Percentiles rank a stretch among this genome's conserved stretches.
phyloP scores from a whole-genome alignment of 495 filamentous ascomycete species.

The Annulohypoxylon nitens region DNA sequence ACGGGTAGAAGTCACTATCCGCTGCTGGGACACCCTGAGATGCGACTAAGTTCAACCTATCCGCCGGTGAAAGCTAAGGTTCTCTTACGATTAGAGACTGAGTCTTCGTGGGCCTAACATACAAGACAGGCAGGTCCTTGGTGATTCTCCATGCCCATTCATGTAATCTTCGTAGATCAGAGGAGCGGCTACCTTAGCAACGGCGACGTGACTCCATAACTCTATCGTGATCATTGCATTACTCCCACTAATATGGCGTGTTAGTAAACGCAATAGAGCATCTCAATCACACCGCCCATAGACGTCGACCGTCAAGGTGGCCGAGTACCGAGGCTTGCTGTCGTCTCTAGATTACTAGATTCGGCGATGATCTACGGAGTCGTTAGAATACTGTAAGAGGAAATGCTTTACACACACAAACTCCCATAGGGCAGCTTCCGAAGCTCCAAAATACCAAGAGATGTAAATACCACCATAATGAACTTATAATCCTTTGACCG shows the following conservation, averaged over 20 bases:
- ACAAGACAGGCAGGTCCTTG: background rate
- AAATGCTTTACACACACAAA: slow-evolving; percentile 1
- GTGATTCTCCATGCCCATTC: background rate
- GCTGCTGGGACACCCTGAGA: background rate
- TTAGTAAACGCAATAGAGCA: background rate
- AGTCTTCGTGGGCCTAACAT: background rate
- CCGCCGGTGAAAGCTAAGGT: background rate
- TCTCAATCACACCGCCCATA: background rate
- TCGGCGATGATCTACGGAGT: background rate
- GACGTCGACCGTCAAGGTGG: background rate
- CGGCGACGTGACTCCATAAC: background rate
- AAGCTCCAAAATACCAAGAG: background rate
- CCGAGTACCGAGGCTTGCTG: slow-evolving; percentile 9
- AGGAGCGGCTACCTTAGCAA: background rate
- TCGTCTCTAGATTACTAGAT: slow-evolving; percentile 1
- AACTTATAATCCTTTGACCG: slow-evolving; percentile 19
- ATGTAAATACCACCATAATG: slow-evolving; percentile 5
- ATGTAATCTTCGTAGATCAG: background rate
- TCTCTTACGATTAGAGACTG: background rate
- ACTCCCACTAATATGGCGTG: background rate
- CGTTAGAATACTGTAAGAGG: background rate
- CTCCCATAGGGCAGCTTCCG: background rate
- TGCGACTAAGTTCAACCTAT: background rate
- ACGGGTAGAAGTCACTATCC: background rate
- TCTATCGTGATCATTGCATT: background rate